A percentile compares a stretch with the other conserved stretches of the same genome.
Conservation (phyloP, 371 early-diverging fungal species). For the Rhizopus delemar region DNA sequence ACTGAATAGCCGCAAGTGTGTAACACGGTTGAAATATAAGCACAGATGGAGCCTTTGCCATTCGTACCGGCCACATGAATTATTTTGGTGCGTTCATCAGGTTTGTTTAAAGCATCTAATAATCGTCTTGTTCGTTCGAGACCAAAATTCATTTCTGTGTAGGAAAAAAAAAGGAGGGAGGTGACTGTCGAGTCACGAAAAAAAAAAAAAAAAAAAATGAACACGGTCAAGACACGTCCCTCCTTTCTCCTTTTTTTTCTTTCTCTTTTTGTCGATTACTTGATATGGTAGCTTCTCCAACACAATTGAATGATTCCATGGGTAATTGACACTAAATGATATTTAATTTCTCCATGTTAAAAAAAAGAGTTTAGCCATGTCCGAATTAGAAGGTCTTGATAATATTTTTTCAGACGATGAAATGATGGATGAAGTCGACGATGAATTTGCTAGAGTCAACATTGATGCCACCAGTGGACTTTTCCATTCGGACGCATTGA, state of each 20-base stretch:
- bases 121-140: slow-evolving; percentile 65
- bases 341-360: background rate
- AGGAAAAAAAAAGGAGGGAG: background rate
- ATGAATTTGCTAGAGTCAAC: slow-evolving; percentile 27
- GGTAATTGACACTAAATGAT: background rate
- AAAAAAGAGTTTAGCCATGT: too few species aligned
- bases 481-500: slow-evolving; percentile 12
- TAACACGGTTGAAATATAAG: slow-evolving; percentile 57
- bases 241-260: background rate
- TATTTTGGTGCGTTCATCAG: slow-evolving; percentile 55
- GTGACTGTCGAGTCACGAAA: background rate
- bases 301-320: background rate
- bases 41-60: slow-evolving; percentile 80
- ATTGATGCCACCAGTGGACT: slow-evolving; percentile 6
- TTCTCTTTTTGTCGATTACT: background rate
- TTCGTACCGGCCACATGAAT: slow-evolving; percentile 86
- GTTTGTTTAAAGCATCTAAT: slow-evolving; percentile 58
- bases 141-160: slow-evolving; percentile 59
- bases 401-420: slow-evolving; percentile 9
- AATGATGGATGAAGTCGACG: slow-evolving; percentile 15
- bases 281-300: background rate
- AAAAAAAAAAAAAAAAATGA: slow-evolving; percentile 3
- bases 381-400: background rate
- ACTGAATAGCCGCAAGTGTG: slow-evolving; percentile 38
- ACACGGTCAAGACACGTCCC: background rate